A percentile compares a stretch with the other conserved stretches of the same genome.
Conservation (phyloP, 2,329 filamentous ascomycete species). For the Talaromyces sp. region DNA sequence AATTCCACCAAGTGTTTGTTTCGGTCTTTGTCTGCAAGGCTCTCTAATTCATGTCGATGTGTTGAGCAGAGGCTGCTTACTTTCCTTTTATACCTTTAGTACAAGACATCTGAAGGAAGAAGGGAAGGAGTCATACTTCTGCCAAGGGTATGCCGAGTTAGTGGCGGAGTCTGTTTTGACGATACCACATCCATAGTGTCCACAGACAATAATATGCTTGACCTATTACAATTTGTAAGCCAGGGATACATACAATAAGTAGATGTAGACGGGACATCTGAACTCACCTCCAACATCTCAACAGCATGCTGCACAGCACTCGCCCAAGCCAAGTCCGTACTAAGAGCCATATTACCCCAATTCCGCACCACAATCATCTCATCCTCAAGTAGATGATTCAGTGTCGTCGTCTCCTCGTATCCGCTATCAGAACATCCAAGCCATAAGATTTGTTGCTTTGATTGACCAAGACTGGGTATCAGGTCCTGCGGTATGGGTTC, state of each 20-base stretch:
- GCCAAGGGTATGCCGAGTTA: slow-evolving; percentile 7
- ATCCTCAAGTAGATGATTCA: slow-evolving; percentile 7
- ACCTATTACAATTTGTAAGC: background rate
- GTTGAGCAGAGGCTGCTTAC: background rate
- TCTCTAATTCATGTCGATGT: slow-evolving; percentile 11
- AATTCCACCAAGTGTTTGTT: slow-evolving; percentile 8
- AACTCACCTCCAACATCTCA: background rate
- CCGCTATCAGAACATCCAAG: slow-evolving; percentile 15
- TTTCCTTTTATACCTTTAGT: slow-evolving; percentile 6
- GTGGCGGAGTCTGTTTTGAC: slow-evolving; percentile 4
- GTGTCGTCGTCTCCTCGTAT: slow-evolving; percentile 16
- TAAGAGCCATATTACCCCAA: slow-evolving; percentile 12
- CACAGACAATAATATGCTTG: slow-evolving; percentile 16
- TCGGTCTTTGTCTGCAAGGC: background rate
- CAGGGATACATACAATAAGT: background rate
- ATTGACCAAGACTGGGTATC: slow-evolving; percentile 8
- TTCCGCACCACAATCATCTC: slow-evolving; percentile 16
- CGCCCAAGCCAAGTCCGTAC: slow-evolving; percentile 11
- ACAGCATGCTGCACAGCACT: slow-evolving; percentile 16
- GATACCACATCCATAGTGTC: slow-evolving; percentile 14
- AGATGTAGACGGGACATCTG: background rate
- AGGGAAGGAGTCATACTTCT: slow-evolving; percentile 5
- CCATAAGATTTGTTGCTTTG: slow-evolving; percentile 16
- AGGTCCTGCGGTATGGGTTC: slow-evolving; percentile 5
- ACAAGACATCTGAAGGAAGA: background rate